These are phyloP conservation scores for Plasmodium sp. DNA, from an alignment of 169 alveolate species.

Conservation along the genomic window DNA sequence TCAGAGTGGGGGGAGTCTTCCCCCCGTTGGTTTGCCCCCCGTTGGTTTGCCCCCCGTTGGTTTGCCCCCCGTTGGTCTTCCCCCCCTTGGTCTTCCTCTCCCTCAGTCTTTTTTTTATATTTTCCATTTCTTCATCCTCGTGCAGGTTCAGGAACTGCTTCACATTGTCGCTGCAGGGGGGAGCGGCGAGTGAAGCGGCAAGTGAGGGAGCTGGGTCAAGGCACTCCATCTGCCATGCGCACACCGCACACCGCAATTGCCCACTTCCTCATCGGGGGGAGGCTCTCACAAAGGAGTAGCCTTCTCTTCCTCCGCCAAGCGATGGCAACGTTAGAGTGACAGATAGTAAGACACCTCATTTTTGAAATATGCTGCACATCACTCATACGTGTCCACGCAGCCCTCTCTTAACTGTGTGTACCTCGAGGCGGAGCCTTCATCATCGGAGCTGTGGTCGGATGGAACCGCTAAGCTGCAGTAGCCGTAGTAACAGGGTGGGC, in stretches of 20 bases:
- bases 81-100: background rate
- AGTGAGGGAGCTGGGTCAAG: background rate
- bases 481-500: background rate
- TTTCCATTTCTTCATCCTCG: conserved; percentile 30
- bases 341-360: no score
- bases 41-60: background rate
- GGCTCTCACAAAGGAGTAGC: background rate
- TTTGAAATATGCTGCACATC: background rate
- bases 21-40: background rate
- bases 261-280: no score
- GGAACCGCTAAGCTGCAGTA: background rate
- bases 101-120: conserved; percentile 7
- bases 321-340: background rate
- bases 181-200: background rate
- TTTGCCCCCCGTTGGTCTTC: no score
- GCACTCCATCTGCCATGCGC: no score
- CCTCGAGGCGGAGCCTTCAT: background rate
- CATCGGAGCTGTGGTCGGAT: background rate
- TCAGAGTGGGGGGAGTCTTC: background rate
- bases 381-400: background rate
- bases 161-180: background rate
- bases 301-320: background rate
- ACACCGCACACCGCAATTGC: no score
- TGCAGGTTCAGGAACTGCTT: conserved; percentile 6
- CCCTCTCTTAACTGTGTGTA: background rate